These are phyloP conservation scores for Mycena epipterygia DNA, from an alignment of 768 basidiomycete genomes.

Conservation along the genomic window DNA sequence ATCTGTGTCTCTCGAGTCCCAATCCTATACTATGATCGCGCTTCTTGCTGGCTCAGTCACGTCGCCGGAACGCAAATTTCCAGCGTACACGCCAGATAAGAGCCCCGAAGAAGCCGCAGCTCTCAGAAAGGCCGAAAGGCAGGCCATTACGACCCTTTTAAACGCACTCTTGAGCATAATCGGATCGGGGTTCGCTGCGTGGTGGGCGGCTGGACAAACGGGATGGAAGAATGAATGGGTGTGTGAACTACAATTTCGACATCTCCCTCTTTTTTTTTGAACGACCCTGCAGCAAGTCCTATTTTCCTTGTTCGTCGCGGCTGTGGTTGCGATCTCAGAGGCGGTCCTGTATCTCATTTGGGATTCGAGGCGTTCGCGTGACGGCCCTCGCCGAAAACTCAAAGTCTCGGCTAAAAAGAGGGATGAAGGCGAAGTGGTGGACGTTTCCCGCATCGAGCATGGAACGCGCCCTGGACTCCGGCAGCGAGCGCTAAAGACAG, in stretches of 20 bases:
- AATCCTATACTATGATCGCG: constrained; percentile 76
- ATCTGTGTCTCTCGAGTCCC: constrained; percentile 62
- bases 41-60: constrained; percentile 84
- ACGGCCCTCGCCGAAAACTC: constrained; percentile 36
- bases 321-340: constrained; percentile 80
- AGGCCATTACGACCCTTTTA: constrained; percentile 75
- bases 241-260: constrained; percentile 43
- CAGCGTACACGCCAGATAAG: constrained; percentile 59
- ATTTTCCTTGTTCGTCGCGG: constrained; percentile 69
- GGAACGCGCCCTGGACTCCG: constrained; percentile 28
- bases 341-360: constrained; percentile 80
- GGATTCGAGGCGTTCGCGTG: constrained; percentile 62
- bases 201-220: constrained; percentile 77
- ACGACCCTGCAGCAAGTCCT: constrained; percentile 64
- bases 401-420: constrained; percentile 47
- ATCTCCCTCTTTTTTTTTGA: constrained; percentile 28
- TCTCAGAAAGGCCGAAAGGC: constrained; percentile 66
- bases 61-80: constrained; percentile 83
- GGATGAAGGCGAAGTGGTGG: constrained; percentile 48
- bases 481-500: constrained; percentile 18
- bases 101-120: constrained; percentile 63
- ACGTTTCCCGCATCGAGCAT: constrained; percentile 30
- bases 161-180: constrained; percentile 81
- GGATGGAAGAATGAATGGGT: constrained; percentile 86
- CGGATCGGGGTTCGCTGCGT: constrained; percentile 76